Base-by-base conservation (phyloP, 495 filamentous ascomycete genomes). In the Lepraria neglecta region DNA sequence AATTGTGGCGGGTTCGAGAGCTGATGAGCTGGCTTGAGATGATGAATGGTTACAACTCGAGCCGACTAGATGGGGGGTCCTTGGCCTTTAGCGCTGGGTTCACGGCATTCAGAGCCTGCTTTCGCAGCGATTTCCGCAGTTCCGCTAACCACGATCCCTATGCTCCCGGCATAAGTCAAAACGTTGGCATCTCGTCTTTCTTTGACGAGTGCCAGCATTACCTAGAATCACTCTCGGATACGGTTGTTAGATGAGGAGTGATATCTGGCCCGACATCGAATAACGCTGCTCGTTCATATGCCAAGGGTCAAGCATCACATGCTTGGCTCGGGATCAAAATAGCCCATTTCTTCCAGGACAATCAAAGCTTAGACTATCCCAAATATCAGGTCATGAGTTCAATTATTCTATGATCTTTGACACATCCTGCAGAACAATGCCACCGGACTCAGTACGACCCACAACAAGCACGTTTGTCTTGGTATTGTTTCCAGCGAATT, bases 201-300 rank as follows among this genome's bases (percentile, higher is more conserved):
- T 53, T 53, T 38, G 51, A 53, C 51, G 51, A 53, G 10, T 53
- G 51, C 31, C 51, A 53, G 51, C 51, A 53, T 38, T 53, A 53
- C 51, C 12, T 53, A 10, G 51, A 53, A 38, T 53, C 27, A 30
- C 31, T 53, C 9, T 17, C 51, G 51, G 51, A 53, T 33, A 53
- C 51, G n/a, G 33, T 38, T 1, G 6, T 38, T 5, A 5, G 4
- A 38, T 38, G 33, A 38, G 33, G 11, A 38, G 4, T 38, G 6
- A 6, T 7, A 7, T 6, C 1, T 38, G 33, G 1, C 6, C 5
- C 5, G 33, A 38, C 33, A 38, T 6, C 11, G 33, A n/a, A n/a
- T n/a, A n/a, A n/a, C n/a, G n/a, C n/a, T n/a, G n/a, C n/a, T n/a
- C n/a, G n/a, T n/a, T n/a, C n/a, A n/a, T n/a, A n/a, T n/a, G n/a